These are phyloP conservation scores for Podaxis carcinomalis DNA, from an alignment of 768 basidiomycete genomes.

Conservation along the genomic window DNA sequence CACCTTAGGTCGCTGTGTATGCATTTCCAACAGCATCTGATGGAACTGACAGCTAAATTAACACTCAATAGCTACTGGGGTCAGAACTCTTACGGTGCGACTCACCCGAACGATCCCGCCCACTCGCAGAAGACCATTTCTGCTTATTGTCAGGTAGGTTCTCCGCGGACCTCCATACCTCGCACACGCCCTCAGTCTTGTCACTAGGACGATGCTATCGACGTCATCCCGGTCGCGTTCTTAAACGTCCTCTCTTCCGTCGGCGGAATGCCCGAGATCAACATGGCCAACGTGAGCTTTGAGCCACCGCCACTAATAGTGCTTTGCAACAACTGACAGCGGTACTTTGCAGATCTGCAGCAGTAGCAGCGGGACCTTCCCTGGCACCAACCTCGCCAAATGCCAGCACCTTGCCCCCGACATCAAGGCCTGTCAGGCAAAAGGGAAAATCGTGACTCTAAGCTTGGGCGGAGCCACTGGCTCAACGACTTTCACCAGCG, in stretches of 20 bases:
- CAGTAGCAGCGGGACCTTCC: conserved; percentile 37
- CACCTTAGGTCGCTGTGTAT: not conserved
- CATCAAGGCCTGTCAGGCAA: conserved; percentile 54
- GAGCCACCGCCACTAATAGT: not conserved
- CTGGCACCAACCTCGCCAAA: conserved; percentile 53
- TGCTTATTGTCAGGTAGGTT: conserved; percentile 47
- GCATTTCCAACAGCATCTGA: not conserved
- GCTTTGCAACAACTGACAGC: not conserved
- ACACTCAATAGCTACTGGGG: conserved; percentile 40
- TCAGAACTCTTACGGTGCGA: conserved; percentile 60
- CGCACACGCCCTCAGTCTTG: not conserved
- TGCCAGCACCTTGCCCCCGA: conserved; percentile 51
- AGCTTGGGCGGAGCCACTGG: conserved; percentile 53
- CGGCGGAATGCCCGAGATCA: conserved; percentile 53
- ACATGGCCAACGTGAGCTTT: conserved; percentile 50
- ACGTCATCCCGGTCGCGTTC: conserved; percentile 61
- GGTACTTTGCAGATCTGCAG: conserved; percentile 45
- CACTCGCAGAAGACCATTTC: conserved; percentile 49
- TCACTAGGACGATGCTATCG: conserved; percentile 47
- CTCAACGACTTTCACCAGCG: conserved; percentile 44
- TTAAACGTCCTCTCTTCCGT: conserved; percentile 56
- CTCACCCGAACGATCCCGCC: conserved; percentile 32
- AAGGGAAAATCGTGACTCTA: conserved; percentile 46
- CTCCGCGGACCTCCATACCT: not conserved
- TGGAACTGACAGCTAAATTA: not conserved